These are phyloP conservation scores for Populus davidiana DNA, from an alignment of 345 rosid species.

Conservation along the genomic window DNA sequence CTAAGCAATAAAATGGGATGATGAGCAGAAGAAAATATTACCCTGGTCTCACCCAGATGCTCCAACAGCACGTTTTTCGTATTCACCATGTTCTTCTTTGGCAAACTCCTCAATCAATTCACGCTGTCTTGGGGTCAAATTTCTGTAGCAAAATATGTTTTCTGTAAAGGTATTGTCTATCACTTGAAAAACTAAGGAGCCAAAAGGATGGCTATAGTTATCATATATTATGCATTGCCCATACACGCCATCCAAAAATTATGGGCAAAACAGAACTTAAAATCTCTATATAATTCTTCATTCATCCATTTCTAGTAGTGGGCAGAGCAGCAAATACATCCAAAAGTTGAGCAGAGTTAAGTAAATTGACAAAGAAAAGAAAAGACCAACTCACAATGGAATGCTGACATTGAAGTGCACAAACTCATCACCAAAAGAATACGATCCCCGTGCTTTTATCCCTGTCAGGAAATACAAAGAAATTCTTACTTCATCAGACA, in stretches of 20 bases:
- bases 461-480: conserved; percentile 39
- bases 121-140: conserved; percentile 72
- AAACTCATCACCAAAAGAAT: conserved; percentile 75
- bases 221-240: background rate
- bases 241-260: background rate
- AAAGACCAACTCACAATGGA: conserved; percentile 55
- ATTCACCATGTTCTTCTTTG: conserved; percentile 86
- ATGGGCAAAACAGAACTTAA: background rate
- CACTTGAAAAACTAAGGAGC: background rate
- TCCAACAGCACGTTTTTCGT: conserved; percentile 62
- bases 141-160: conserved; percentile 40
- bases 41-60: conserved; percentile 52
- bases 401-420: conserved; percentile 94
- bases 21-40: background rate
- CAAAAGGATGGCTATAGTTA: background rate
- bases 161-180: background rate
- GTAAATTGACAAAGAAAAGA: background rate
- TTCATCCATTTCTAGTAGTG: background rate
- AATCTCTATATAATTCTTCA: background rate
- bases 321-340: background rate
- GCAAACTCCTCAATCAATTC: conserved; percentile 87
- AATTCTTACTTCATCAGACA: background rate
- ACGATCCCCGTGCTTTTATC: conserved; percentile 71
- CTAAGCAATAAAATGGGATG: background rate
- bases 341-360: background rate